phyloP scores from a whole-genome alignment of 805 yeast genomes.

The Wickerhamomyces hampshirensis region DNA sequence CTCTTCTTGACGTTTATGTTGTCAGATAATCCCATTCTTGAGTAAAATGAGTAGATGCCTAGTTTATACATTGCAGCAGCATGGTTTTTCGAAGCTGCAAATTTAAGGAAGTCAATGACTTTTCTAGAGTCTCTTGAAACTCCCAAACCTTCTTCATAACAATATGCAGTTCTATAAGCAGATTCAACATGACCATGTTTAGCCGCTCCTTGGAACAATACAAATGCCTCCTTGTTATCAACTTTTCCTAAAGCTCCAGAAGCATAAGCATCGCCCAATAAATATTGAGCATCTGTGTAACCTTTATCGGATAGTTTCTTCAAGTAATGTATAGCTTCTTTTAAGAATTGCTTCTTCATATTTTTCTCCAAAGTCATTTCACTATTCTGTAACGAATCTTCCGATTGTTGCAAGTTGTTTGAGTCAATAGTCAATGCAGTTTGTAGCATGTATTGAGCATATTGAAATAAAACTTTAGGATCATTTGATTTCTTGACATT shows the following conservation, averaged over 20 bases:
- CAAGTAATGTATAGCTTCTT: conserved; percentile 72
- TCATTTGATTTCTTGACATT: conserved; percentile 84
- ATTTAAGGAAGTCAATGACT: conserved; percentile 74
- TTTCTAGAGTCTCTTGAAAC: conserved; percentile 83
- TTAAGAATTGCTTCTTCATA: conserved; percentile 53
- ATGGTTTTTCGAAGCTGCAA: conserved; percentile 88
- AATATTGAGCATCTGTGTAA: conserved; percentile 84
- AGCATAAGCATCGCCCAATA: conserved; percentile 84
- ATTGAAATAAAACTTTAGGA: conserved; percentile 81
- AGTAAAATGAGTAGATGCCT: conserved; percentile 81
- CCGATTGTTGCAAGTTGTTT: conserved; percentile 1
- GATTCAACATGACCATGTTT: conserved; percentile 91
- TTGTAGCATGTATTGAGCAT: conserved; percentile 86
- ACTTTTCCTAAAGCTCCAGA: conserved; percentile 80
- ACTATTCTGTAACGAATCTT: conserved; percentile 6
- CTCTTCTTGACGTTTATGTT: conserved; percentile 68
- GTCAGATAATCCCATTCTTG: conserved; percentile 74
- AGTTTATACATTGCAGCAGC: conserved; percentile 96
- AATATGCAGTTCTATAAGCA: conserved; percentile 85
- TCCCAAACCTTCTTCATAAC: conserved; percentile 93
- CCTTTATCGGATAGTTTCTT: conserved; percentile 74
- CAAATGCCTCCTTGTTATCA: conserved; percentile 72
- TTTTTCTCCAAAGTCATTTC: conserved; percentile 29
- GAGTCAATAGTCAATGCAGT: conserved; percentile 64
- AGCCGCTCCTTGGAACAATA: conserved; percentile 81